Percentiles rank a stretch among this genome's conserved stretches.
These are phyloP conservation scores for Populus hybrid DNA, from an alignment of 441 rosid genomes.

Conservation along the genomic window DNA sequence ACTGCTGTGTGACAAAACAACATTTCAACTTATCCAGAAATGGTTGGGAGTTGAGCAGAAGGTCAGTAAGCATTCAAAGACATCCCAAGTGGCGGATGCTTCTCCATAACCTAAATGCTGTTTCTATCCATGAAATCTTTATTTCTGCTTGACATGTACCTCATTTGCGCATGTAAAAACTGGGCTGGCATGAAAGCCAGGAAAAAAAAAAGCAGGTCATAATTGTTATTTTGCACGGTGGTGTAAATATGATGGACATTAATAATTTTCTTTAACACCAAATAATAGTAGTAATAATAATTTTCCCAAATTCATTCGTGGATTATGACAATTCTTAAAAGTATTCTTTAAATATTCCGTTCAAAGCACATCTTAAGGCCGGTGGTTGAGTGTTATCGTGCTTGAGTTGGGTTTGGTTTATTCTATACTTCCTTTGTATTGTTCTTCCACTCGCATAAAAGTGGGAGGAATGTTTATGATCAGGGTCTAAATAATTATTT, in stretches of 20 bases:
- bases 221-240: neutral
- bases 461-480: neutral
- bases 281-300: neutral
- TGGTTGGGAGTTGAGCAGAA: constrained; percentile 68
- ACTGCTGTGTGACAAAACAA: constrained; percentile 46
- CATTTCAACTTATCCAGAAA: constrained; percentile 47
- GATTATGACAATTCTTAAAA: neutral
- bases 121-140: neutral
- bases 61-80: constrained; percentile 32
- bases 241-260: neutral
- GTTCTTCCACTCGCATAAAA: neutral
- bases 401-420: neutral
- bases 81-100: constrained; percentile 44
- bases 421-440: neutral
- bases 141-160: neutral
- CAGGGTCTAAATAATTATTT: neutral
- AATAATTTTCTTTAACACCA: neutral
- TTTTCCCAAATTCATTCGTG: neutral
- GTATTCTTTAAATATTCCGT: neutral
- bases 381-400: neutral
- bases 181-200: neutral
- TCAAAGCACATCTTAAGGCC: neutral
- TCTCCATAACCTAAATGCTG: neutral
- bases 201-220: neutral
- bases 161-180: neutral